These are phyloP conservation scores for Rhynchospora breviuscula DNA, from an alignment of 176 grass and related monocot species.

Conservation along the genomic window DNA sequence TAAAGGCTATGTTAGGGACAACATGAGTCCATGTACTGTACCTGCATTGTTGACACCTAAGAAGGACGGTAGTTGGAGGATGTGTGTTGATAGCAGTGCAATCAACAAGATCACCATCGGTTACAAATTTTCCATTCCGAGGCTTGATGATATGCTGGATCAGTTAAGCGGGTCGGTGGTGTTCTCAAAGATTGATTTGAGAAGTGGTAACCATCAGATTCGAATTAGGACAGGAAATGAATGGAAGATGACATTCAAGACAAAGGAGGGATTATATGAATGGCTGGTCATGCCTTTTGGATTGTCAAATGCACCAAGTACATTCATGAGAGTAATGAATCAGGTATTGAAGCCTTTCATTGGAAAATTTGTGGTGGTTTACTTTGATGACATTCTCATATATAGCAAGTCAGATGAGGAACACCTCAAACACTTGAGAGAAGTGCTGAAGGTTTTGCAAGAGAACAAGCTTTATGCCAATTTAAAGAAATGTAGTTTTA, in stretches of 20 bases:
- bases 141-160: not conserved
- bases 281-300: not conserved
- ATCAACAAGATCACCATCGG: constrained; percentile 8
- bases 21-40: constrained; percentile 2
- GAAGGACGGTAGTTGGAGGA: not conserved
- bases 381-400: constrained; percentile 19
- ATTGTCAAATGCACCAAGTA: constrained; percentile 3
- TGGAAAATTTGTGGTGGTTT: constrained; percentile 17
- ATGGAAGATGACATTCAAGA: constrained; percentile 21
- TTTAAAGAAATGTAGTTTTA: constrained; percentile 1
- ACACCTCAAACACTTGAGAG: not conserved
- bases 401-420: not conserved
- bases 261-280: not conserved
- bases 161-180: not conserved
- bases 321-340: constrained; percentile 12
- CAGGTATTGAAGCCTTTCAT: constrained; percentile 1
- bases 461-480: constrained; percentile 15
- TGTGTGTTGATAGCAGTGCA: not conserved
- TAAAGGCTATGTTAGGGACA: not conserved
- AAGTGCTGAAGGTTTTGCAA: not conserved
- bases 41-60: not conserved
- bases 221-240: not conserved
- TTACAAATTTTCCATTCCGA: not conserved
- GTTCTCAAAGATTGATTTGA: constrained; percentile 7
- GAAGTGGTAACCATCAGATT: constrained; percentile 4